phyloP scores from a whole-genome alignment of 2,329 filamentous ascomycete genomes.

The Ophiostoma himal-ulmi region DNA sequence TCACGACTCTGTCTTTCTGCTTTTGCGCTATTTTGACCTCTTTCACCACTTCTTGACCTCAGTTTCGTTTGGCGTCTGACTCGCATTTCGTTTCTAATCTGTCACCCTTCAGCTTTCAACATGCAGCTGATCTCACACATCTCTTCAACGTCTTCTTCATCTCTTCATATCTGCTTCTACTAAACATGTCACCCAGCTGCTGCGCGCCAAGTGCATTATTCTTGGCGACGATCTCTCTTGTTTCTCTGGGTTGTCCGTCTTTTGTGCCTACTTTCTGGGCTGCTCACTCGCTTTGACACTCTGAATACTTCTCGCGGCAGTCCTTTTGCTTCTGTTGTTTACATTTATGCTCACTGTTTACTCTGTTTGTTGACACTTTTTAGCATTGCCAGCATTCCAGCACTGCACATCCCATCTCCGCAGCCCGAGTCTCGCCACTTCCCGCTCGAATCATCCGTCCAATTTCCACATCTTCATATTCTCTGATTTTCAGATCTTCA shows the following conservation, averaged over 20 bases:
- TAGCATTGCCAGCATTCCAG: slow-evolving; percentile 8
- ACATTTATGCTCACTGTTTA: background rate
- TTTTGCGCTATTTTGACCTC: background rate
- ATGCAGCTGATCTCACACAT: background rate
- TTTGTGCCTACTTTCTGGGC: background rate
- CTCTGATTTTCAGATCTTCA: background rate
- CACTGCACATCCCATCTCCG: slow-evolving; percentile 1
- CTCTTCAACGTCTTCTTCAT: background rate
- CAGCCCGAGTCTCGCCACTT: background rate
- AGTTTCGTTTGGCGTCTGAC: background rate
- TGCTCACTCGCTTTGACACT: background rate
- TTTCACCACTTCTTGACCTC: background rate
- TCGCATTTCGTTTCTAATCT: background rate
- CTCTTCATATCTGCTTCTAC: background rate
- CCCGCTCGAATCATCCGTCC: background rate
- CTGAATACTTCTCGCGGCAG: background rate
- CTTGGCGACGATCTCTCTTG: background rate
- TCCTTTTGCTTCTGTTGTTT: background rate
- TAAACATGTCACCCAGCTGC: background rate
- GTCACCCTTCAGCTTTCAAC: background rate
- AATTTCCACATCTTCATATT: background rate
- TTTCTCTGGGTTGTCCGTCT: background rate
- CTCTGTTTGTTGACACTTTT: background rate
- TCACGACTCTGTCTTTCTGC: background rate
- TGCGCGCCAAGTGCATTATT: background rate